phyloP scores from a whole-genome alignment of 2,329 filamentous ascomycete genomes.

The Phoma sp. region DNA sequence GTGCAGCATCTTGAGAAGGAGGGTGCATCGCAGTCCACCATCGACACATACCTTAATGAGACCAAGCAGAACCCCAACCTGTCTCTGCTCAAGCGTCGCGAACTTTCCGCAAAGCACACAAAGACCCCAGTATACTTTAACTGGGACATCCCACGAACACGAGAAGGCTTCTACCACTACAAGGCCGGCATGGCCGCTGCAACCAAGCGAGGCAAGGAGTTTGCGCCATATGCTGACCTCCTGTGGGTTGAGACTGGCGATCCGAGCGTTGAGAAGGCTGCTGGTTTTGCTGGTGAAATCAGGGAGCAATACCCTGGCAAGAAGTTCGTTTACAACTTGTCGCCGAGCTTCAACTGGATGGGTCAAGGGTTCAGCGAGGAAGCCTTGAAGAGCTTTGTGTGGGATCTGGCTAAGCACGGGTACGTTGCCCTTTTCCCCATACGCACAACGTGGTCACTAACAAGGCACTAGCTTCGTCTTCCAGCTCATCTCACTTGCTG shows the following conservation, averaged over 20 bases:
- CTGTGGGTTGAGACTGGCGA: constrained; percentile 97
- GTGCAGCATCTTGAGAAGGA: constrained; percentile 74
- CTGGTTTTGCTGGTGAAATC: constrained; percentile 78
- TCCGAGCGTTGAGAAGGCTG: constrained; percentile 80
- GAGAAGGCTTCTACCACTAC: constrained; percentile 95
- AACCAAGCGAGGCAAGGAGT: constrained; percentile 91
- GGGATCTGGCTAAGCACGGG: constrained; percentile 92
- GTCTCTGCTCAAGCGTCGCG: constrained; percentile 78
- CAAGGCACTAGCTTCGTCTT: constrained; percentile 60
- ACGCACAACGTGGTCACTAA: not conserved
- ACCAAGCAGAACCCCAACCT: constrained; percentile 72
- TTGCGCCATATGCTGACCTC: constrained; percentile 90
- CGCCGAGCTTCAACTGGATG: constrained; percentile 99
- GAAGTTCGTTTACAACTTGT: constrained; percentile 94
- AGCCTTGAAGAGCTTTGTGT: constrained; percentile 88
- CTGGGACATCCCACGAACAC: constrained; percentile 90
- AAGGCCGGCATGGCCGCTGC: constrained; percentile 82
- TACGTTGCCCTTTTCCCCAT: constrained; percentile 63
- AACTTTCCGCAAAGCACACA: constrained; percentile 72
- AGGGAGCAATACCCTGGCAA: constrained; percentile 75
- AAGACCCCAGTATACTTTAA: constrained; percentile 78
- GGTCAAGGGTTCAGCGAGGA: constrained; percentile 86
- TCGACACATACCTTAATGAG: constrained; percentile 71
- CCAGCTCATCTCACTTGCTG: constrained; percentile 70
- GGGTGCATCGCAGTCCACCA: constrained; percentile 68